phyloP scores from a whole-genome alignment of 345 rosid genomes.

The Hibiscus syriacus region DNA sequence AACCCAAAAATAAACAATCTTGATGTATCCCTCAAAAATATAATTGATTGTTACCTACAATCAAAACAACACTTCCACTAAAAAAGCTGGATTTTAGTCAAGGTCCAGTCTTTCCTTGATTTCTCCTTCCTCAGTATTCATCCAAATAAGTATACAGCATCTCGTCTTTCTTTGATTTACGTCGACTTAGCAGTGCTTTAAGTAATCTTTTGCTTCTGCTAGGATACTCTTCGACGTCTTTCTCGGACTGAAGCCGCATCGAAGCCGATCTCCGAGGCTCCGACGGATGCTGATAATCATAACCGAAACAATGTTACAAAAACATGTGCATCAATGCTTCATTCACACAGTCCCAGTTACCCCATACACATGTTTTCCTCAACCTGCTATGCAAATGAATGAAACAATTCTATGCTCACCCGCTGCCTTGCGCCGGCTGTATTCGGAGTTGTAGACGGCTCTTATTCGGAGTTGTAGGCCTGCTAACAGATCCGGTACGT shows the following conservation, averaged over 20 bases:
- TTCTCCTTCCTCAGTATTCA: conserved; percentile 66
- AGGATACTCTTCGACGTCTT: conserved; percentile 68
- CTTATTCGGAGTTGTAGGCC: conserved; percentile 60
- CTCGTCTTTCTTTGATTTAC: conserved; percentile 87
- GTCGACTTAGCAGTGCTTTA: conserved; percentile 82
- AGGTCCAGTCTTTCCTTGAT: too few relatives aligned
- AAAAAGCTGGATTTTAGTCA: too few relatives aligned
- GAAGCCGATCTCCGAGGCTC: conserved; percentile 83
- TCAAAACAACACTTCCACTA: too few relatives aligned
- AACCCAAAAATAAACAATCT: too few relatives aligned
- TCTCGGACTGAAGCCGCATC: conserved; percentile 52
- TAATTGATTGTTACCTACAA: too few relatives aligned
- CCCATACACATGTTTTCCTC: too few relatives aligned
- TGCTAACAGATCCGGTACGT: conserved; percentile 69
- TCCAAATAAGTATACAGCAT: conserved; percentile 74
- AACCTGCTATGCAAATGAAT: too few relatives aligned
- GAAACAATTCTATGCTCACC: conserved; percentile 27
- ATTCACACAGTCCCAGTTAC: too few relatives aligned
- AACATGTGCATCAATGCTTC: too few relatives aligned
- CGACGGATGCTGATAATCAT: conserved; percentile 53
- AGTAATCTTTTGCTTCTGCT: conserved; percentile 87
- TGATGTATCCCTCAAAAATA: too few relatives aligned
- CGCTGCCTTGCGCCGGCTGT: conserved; percentile 36
- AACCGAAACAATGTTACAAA: neutral
- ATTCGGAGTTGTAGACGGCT: conserved; percentile 59